Base-by-base conservation (phyloP, 495 filamentous ascomycete species). In the Platismatia glauca region DNA sequence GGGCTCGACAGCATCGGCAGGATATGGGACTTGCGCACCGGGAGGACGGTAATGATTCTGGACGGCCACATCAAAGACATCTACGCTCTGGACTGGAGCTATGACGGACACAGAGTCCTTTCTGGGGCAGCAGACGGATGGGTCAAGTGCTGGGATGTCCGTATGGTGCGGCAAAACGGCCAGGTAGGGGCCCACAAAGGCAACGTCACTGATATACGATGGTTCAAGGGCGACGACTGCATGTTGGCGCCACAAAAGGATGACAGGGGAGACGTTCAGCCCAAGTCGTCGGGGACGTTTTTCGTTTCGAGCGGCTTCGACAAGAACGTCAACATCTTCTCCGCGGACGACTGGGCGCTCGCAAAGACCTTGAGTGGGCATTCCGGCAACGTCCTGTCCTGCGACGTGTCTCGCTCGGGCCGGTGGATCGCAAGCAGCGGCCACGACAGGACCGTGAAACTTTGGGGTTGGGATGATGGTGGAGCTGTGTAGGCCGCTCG, bases 131-230 rank as follows among this genome's bases (percentile, higher is more conserved):
- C 84, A 2, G 94, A 99, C 70, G 94, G 93, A 7, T 96, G 92
- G 83, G 86, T 94, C 60, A 97, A 97, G 72, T 95, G 92, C 76
- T 99, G 94, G 94, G 94, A 99, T 71, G 78, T 97, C 55, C 84
- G 94, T 4, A 90, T 91, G 71, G 91, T 97, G 55, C 83, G 86
- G 66, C 86, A 86, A 63, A 85, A 82, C 0, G 93, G 89, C 13
- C 87, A 86, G 1, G 88, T 99, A 57, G 94, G 92, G 15, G 95
- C 94, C 2, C 93, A 99, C 74, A 88, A 85, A 60, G 91, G 90
- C 58, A 86, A 93, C 18, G 93, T 99, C 9, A 89, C 91, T 1
- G 94, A 99, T 72, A 74, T 99, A 27, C 79, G 92, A 63, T 97
- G 94, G 90, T 97, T 87, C 74, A 91, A 95, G 74, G 94, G 91